Evolutionary conservation across 2,329 filamentous ascomycete genomes (phyloP).

Genomic region (Phoma sp.): DNA sequence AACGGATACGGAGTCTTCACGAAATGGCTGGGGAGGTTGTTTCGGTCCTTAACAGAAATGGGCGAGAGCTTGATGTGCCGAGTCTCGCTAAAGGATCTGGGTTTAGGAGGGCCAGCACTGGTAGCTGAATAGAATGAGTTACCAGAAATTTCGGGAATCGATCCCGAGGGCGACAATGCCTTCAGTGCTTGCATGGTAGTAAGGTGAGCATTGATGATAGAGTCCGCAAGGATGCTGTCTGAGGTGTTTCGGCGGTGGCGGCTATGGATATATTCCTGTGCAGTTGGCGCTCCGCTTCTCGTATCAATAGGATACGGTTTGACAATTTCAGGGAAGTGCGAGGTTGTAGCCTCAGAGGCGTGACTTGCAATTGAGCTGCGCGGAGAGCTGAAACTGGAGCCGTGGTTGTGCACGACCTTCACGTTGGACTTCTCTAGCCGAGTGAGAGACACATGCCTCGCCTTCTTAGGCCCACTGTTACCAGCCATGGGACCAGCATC

Average conservation of each 20-base stretch:
- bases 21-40: slow-evolving; percentile 33
- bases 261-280: slow-evolving; percentile 4
- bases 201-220: slow-evolving; percentile 38
- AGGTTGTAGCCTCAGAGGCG: slow-evolving; percentile 5
- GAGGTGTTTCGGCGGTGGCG: slow-evolving; percentile 30
- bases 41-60: slow-evolving; percentile 17
- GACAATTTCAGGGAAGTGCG: slow-evolving; percentile 8
- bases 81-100: slow-evolving; percentile 23
- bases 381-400: slow-evolving; percentile 26
- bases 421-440: slow-evolving; percentile 30
- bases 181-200: slow-evolving; percentile 39
- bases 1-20: slow-evolving; percentile 39
- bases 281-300: not conserved
- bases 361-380: slow-evolving; percentile 25
- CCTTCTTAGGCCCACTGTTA: slow-evolving; percentile 20
- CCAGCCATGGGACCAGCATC: not conserved
- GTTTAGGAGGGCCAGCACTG: slow-evolving; percentile 15
- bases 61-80: slow-evolving; percentile 28
- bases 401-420: slow-evolving; percentile 29
- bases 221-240: slow-evolving; percentile 35
- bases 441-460: slow-evolving; percentile 31
- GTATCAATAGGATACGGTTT: slow-evolving; percentile 14
- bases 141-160: slow-evolving; percentile 13
- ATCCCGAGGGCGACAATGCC: slow-evolving; percentile 23
- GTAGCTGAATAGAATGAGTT: slow-evolving; percentile 15